Percentiles rank a stretch among this genome's conserved stretches.
Evolutionary conservation across 345 rosid species (phyloP).

Genomic region (Eucalyptus leucophloia): DNA sequence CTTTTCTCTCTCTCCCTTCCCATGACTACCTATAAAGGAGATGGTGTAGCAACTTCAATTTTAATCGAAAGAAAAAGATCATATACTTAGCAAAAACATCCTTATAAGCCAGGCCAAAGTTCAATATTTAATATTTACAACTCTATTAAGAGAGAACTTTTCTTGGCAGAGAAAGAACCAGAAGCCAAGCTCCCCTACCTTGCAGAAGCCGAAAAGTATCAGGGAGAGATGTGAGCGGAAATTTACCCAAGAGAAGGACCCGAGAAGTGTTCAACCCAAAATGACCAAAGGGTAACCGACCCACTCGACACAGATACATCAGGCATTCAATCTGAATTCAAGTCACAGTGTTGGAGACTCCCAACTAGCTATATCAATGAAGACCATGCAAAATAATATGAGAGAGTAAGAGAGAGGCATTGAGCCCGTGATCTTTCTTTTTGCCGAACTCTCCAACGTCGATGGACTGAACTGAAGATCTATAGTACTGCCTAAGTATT

Average conservation of each 20-base stretch:
- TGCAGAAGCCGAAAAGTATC: neutral
- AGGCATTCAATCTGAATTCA: neutral
- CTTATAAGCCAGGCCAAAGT: neutral
- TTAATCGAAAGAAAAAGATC: neutral
- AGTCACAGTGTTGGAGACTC: neutral
- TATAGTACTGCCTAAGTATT: neutral
- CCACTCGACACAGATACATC: neutral
- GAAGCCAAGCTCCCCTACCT: neutral
- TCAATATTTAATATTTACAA: neutral
- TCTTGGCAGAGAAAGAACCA: neutral
- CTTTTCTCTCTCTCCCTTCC: neutral
- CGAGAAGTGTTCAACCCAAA: neutral
- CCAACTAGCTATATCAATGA: neutral
- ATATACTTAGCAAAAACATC: neutral
- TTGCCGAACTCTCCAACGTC: neutral
- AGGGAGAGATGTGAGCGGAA: neutral
- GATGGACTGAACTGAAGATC: neutral
- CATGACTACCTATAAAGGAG: neutral
- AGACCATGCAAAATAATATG: neutral
- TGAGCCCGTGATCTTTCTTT: neutral
- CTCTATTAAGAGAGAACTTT: neutral
- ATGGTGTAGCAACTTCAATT: neutral
- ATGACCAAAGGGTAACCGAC: neutral
- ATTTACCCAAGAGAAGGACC: neutral
- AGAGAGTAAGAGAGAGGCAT: neutral